These are phyloP conservation scores for Grosmannia clavigera DNA, from an alignment of 2,329 filamentous ascomycete species.

Conservation along the genomic window DNA sequence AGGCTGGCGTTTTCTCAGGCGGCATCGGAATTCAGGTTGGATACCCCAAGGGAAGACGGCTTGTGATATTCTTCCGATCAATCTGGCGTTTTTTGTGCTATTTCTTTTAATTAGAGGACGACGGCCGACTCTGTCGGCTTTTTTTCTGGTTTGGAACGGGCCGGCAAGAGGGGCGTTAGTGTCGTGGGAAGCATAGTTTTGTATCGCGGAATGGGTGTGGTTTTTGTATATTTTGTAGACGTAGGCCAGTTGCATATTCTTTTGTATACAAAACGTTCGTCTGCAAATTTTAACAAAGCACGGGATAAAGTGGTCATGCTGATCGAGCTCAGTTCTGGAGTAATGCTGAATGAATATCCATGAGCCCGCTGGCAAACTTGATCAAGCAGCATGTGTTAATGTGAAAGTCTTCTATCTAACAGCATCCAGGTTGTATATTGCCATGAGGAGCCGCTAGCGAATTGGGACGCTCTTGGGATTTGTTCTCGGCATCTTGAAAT, in stretches of 20 bases:
- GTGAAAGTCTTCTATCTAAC: conserved; percentile 16
- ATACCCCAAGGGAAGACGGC: conserved; percentile 1
- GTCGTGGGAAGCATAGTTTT: not conserved
- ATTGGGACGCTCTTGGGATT: conserved; percentile 66
- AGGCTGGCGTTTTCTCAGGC: conserved; percentile 4
- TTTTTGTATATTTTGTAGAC: not conserved
- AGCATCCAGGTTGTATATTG: conserved; percentile 12
- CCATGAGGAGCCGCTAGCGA: conserved; percentile 84
- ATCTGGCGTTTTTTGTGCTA: not conserved
- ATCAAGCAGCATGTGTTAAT: conserved; percentile 1
- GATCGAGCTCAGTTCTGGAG: not conserved
- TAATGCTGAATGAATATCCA: too few species aligned
- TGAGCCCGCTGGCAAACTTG: not conserved
- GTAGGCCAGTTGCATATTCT: not conserved
- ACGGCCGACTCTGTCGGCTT: not conserved
- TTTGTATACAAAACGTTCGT: not conserved
- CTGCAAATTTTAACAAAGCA: not conserved
- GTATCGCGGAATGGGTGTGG: not conserved
- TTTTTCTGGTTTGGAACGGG: not conserved
- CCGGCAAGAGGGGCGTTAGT: not conserved
- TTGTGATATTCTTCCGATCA: not conserved
- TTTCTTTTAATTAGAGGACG: not conserved
- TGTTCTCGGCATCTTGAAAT: conserved; percentile 82
- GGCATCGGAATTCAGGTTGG: conserved; percentile 3
- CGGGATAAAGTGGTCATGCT: not conserved